These are phyloP conservation scores for Massariosphaeria phaeospora DNA, from an alignment of 495 filamentous ascomycete genomes.

Conservation along the genomic window DNA sequence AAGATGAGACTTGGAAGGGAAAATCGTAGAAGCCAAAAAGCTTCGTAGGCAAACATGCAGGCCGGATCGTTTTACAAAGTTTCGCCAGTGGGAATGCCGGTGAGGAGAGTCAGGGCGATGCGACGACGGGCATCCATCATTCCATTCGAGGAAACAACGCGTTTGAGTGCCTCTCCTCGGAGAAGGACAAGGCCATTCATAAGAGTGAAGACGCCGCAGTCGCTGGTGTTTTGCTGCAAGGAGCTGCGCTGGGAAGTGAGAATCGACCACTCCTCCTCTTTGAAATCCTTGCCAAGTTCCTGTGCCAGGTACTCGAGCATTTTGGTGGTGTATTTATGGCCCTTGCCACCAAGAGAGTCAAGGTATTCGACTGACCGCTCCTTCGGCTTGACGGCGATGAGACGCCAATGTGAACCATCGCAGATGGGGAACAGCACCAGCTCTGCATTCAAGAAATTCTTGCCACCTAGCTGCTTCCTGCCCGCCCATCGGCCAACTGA, in stretches of 20 bases:
- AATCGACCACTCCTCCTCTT: slow-evolving; percentile 57
- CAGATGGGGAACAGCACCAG: slow-evolving; percentile 61
- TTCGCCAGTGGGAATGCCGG: slow-evolving; percentile 5
- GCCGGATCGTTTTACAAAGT: no score
- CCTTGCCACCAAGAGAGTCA: slow-evolving; percentile 51
- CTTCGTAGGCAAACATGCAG: no score
- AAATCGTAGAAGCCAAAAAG: no score
- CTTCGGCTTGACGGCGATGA: slow-evolving; percentile 64
- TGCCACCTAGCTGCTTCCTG: slow-evolving; percentile 48
- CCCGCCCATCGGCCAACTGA: slow-evolving; percentile 9
- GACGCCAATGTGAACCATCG: slow-evolving; percentile 53
- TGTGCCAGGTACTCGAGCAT: slow-evolving; percentile 54
- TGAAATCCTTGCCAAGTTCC: slow-evolving; percentile 55
- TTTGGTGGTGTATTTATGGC: slow-evolving; percentile 37
- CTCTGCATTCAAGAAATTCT: slow-evolving; percentile 52
- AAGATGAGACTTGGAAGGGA: no score
- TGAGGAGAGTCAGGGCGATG: slow-evolving; percentile 33
- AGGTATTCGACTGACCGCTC: slow-evolving; percentile 65
- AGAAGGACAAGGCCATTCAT: slow-evolving; percentile 35
- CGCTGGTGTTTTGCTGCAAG: slow-evolving; percentile 62
- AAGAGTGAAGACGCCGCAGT: slow-evolving; percentile 70
- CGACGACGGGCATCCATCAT: slow-evolving; percentile 29
- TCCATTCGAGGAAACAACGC: slow-evolving; percentile 7
- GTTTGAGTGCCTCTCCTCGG: slow-evolving; percentile 17
- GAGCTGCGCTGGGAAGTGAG: slow-evolving; percentile 45